Evolutionary conservation across 2,329 filamentous ascomycete species (phyloP).

Genomic region (Clonostachys chloroleuca): DNA sequence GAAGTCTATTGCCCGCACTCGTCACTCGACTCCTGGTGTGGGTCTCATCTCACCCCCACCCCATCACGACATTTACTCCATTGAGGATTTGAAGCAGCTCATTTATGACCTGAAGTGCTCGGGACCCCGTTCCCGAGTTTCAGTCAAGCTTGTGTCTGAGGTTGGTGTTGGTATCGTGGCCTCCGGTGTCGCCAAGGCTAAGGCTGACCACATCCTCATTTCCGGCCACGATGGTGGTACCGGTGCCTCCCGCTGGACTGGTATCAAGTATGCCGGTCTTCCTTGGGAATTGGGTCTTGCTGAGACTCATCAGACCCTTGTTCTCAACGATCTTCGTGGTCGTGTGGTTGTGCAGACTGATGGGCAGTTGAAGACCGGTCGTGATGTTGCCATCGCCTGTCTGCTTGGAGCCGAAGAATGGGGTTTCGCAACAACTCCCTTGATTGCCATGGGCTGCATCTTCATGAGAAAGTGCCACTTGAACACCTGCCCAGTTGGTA

Average conservation of each 20-base stretch:
- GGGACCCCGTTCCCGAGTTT: slow-evolving; percentile 86
- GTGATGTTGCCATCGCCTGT: slow-evolving; percentile 92
- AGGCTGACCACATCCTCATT: slow-evolving; percentile 94
- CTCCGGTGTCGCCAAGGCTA: slow-evolving; percentile 95
- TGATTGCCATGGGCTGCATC: slow-evolving; percentile 96
- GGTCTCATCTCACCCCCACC: slow-evolving; percentile 94
- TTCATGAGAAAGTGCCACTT: slow-evolving; percentile 80
- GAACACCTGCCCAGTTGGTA: slow-evolving; percentile 87
- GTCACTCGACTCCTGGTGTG: slow-evolving; percentile 94
- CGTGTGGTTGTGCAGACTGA: slow-evolving; percentile 96
- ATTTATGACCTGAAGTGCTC: slow-evolving; percentile 98
- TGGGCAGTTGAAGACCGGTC: slow-evolving; percentile 86
- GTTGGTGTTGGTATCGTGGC: slow-evolving; percentile 97
- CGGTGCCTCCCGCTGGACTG: slow-evolving; percentile 94
- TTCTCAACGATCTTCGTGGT: slow-evolving; percentile 91
- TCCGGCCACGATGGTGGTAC: slow-evolving; percentile 97
- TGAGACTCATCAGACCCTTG: slow-evolving; percentile 93
- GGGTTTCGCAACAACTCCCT: slow-evolving; percentile 90
- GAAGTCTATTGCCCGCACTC: slow-evolving; percentile 86
- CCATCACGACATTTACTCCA: slow-evolving; percentile 98
- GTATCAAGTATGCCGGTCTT: slow-evolving; percentile 96
- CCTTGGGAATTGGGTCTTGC: slow-evolving; percentile 96
- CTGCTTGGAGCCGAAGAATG: slow-evolving; percentile 96
- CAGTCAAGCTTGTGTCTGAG: slow-evolving; percentile 96
- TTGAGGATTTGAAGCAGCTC: slow-evolving; percentile 95